Evolutionary conservation across 1,139 yeast species (phyloP).

Genomic region (Saccharomycopsis hybrid): DNA sequence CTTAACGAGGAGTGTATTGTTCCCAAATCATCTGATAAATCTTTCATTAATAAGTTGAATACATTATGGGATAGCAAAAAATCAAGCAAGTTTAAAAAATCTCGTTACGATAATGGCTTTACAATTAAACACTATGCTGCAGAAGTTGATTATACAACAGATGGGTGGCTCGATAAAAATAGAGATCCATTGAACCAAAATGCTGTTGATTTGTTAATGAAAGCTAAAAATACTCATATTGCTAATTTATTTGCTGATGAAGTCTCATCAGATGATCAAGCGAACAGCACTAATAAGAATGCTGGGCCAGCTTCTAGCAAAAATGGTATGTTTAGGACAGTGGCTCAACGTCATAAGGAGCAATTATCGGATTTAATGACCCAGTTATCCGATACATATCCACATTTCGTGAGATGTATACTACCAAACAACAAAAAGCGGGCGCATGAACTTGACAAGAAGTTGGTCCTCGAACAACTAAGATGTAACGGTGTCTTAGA

Average conservation of each 20-base stretch:
- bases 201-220: constrained; percentile 49
- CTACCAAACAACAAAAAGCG: constrained; percentile 77
- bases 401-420: constrained; percentile 95
- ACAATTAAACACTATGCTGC: constrained; percentile 92
- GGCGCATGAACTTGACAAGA: constrained; percentile 67
- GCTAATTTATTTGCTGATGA: constrained; percentile 37
- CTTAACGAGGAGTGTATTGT: constrained; percentile 94
- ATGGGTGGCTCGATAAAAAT: constrained; percentile 91
- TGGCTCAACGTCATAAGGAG: constrained; percentile 80
- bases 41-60: constrained; percentile 77
- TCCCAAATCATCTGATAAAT: constrained; percentile 79
- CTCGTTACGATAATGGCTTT: constrained; percentile 65
- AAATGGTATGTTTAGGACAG: constrained; percentile 61
- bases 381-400: constrained; percentile 76
- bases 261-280: constrained; percentile 16
- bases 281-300: constrained; percentile 15
- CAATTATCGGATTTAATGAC: constrained; percentile 69
- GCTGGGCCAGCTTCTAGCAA: constrained; percentile 27
- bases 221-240: constrained; percentile 51
- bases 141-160: constrained; percentile 84
- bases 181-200: constrained; percentile 88
- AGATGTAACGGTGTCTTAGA: constrained; percentile 97
- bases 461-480: constrained; percentile 77
- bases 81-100: constrained; percentile 58
- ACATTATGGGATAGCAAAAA: constrained; percentile 50